These are phyloP conservation scores for Camptophora hylomeconis DNA, from an alignment of 2,329 filamentous ascomycete species.

Conservation along the genomic window DNA sequence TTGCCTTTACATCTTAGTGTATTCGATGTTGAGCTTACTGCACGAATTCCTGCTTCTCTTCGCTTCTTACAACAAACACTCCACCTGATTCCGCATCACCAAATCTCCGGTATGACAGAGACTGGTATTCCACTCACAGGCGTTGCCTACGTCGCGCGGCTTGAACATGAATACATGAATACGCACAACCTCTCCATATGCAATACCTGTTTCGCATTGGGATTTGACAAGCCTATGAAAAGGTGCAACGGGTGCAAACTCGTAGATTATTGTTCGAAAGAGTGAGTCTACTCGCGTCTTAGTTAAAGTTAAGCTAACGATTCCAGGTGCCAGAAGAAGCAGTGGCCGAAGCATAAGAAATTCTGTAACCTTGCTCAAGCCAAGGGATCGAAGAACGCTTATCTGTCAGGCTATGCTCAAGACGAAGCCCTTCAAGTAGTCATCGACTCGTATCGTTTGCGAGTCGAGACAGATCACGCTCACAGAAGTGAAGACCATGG, in stretches of 20 bases:
- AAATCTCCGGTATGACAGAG: too few relatives aligned
- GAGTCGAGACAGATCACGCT: slow-evolving; percentile 19
- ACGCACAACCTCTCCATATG: slow-evolving; percentile 16
- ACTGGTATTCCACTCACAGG: slow-evolving; percentile 3
- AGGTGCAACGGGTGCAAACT: slow-evolving; percentile 14
- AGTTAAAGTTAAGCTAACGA: slow-evolving; percentile 1
- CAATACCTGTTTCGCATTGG: slow-evolving; percentile 14
- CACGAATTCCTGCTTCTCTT: too few relatives aligned
- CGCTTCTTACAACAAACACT: too few relatives aligned
- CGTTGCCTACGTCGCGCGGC: slow-evolving; percentile 6
- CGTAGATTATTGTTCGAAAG: slow-evolving; percentile 17
- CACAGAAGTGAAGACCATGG: slow-evolving; percentile 16
- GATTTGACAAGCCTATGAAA: slow-evolving; percentile 16
- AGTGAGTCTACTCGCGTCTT: slow-evolving; percentile 5
- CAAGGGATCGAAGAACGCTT: slow-evolving; percentile 14
- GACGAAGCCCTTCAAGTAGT: slow-evolving; percentile 17
- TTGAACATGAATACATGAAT: slow-evolving; percentile 17
- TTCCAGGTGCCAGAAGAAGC: slow-evolving; percentile 17
- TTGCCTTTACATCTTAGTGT: too few relatives aligned
- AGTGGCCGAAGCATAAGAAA: slow-evolving; percentile 18
- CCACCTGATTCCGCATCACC: too few relatives aligned
- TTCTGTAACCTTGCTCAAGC: slow-evolving; percentile 17
- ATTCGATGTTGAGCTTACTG: too few relatives aligned
- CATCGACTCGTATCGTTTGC: slow-evolving; percentile 20
- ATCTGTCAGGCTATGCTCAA: slow-evolving; percentile 15